Conservation (phyloP, 176 grass and related monocot genomes). For the Alloteropsis semialata region DNA sequence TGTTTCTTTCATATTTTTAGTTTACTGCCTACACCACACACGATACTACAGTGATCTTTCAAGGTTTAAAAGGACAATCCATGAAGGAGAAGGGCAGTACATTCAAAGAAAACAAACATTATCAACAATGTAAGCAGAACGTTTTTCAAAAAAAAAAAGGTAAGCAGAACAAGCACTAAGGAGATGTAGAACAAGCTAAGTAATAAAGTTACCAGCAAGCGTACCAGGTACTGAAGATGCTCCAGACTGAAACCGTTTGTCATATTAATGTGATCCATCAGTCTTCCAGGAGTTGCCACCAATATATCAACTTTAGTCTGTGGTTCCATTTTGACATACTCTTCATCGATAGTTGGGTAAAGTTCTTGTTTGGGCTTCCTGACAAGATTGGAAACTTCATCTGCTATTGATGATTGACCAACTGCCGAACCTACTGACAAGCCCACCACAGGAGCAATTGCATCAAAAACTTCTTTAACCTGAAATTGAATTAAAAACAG, state of each 20-base stretch:
- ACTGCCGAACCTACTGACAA: constrained; percentile 79
- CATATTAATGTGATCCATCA: constrained; percentile 97
- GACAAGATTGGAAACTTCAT: constrained; percentile 76
- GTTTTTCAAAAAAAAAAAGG: too few species aligned
- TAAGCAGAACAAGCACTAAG: neutral
- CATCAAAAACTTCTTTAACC: constrained; percentile 95
- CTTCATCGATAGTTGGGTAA: constrained; percentile 60
- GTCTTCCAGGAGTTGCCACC: constrained; percentile 89
- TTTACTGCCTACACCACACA: neutral
- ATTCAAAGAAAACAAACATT: neutral
- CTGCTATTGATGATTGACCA: constrained; percentile 81
- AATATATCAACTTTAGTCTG: constrained; percentile 89
- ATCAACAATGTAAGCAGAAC: neutral
- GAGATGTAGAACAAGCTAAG: neutral
- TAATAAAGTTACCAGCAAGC: neutral
- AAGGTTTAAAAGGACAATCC: constrained; percentile 6
- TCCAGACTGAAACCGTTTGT: constrained; percentile 94
- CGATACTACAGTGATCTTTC: neutral
- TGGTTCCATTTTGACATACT: constrained; percentile 71
- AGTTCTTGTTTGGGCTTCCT: constrained; percentile 60
- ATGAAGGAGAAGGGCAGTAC: neutral
- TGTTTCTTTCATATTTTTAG: neutral
- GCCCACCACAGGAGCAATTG: constrained; percentile 76
- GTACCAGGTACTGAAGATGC: constrained; percentile 93
- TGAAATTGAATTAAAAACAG: constrained; percentile 33